A percentile compares a stretch with the other conserved stretches of the same genome.
Evolutionary conservation across 441 rosid species (phyloP).

Genomic region (Capsella rubella): DNA sequence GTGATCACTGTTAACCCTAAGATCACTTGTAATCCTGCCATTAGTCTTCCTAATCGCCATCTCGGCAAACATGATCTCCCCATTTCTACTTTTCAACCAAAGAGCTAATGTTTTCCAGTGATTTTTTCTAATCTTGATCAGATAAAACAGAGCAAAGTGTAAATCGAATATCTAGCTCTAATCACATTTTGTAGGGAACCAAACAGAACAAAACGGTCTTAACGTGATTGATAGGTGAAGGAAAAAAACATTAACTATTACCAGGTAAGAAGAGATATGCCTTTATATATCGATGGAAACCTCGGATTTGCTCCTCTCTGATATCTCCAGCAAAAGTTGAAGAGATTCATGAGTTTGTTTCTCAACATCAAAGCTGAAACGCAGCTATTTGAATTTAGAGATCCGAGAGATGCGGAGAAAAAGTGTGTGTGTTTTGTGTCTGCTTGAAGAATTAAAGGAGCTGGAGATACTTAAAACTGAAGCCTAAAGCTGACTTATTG

Average conservation of each 20-base stretch:
- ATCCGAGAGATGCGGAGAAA: conserved; percentile 43
- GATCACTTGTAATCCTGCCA: conserved; percentile 69
- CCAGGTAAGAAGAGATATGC: conserved; percentile 36
- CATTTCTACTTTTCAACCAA: conserved; percentile 47
- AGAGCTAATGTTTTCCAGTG: conserved; percentile 3
- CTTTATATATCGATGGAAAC: conserved; percentile 35
- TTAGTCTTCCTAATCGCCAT: conserved; percentile 58
- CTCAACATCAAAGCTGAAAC: conserved; percentile 12
- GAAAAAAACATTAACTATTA: conserved; percentile 16
- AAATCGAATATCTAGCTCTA: not conserved
- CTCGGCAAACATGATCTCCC: conserved; percentile 55
- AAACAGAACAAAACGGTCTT: conserved; percentile 11
- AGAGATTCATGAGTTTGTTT: conserved; percentile 38
- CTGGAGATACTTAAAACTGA: conserved; percentile 39
- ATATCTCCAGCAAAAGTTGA: conserved; percentile 30
- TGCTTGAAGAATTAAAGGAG: conserved; percentile 32
- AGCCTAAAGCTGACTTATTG: conserved; percentile 34
- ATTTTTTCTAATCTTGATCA: conserved; percentile 33
- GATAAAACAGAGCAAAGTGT: conserved; percentile 22
- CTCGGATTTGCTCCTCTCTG: conserved; percentile 23
- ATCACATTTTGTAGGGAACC: not conserved
- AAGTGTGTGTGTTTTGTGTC: conserved; percentile 34
- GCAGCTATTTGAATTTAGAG: conserved; percentile 32
- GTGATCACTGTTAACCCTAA: conserved; percentile 68
- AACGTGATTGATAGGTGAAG: not conserved